Percentiles rank a stretch among this genome's conserved stretches.
These are phyloP conservation scores for Trichophyton schoenleinii DNA, from an alignment of 2,329 filamentous ascomycete species.

Conservation along the genomic window DNA sequence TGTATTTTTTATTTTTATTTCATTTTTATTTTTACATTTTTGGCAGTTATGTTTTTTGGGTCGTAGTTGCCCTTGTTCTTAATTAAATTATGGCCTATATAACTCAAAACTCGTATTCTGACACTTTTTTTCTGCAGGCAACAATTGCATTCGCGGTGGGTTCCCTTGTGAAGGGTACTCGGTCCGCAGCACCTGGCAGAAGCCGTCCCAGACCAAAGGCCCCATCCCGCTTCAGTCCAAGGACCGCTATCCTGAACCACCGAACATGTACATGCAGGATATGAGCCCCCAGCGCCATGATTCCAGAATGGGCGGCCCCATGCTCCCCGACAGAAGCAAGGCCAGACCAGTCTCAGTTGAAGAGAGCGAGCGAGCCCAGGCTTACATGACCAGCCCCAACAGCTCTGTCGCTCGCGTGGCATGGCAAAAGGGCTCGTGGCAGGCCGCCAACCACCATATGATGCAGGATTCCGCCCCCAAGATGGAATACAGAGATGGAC, in stretches of 20 bases:
- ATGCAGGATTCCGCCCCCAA: conserved; percentile 29
- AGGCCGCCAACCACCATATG: conserved; percentile 25
- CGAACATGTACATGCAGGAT: conserved; percentile 28
- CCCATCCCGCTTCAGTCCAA: conserved; percentile 74
- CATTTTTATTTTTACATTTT: conserved; percentile 1
- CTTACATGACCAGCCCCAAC: conserved; percentile 32
- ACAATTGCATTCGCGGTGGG: conserved; percentile 79
- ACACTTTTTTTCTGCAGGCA: conserved; percentile 40
- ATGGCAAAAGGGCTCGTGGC: conserved; percentile 32
- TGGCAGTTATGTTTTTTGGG: too few relatives aligned
- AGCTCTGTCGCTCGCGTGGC: conserved; percentile 24
- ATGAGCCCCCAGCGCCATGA: conserved; percentile 27
- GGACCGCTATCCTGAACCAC: conserved; percentile 43
- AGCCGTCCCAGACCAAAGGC: conserved; percentile 56
- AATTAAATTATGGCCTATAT: too few relatives aligned
- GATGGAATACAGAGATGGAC: conserved; percentile 29
- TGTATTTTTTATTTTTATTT: conserved; percentile 6
- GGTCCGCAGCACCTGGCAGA: conserved; percentile 64
- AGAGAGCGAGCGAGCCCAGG: conserved; percentile 29
- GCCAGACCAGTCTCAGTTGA: conserved; percentile 36
- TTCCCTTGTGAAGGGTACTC: conserved; percentile 89
- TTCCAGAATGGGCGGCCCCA: conserved; percentile 20
- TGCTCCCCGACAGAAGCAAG: conserved; percentile 33
- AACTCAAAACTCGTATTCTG: conserved; percentile 2
- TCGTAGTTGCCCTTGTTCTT: too few relatives aligned